Conservation (phyloP, 345 rosid genomes). For the Hibiscus trionum region DNA sequence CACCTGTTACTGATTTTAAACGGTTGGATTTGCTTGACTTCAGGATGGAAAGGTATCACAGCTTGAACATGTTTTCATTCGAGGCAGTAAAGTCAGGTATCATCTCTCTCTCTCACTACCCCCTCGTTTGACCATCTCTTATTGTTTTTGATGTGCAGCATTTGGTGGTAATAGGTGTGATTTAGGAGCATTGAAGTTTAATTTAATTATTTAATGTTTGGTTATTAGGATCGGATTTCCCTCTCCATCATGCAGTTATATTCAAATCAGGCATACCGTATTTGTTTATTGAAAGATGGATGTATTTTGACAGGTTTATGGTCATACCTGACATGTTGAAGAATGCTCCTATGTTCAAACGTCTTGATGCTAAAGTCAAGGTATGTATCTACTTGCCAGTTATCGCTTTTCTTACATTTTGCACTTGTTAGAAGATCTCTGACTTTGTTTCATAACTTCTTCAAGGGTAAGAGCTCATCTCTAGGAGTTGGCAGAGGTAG, state of each 20-base stretch:
- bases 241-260: neutral
- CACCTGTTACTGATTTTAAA: neutral
- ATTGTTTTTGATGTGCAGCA: neutral
- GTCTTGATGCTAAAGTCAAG: constrained; percentile 80
- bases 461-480: constrained; percentile 84
- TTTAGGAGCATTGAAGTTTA: too few relatives aligned
- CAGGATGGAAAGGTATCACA: constrained; percentile 95
- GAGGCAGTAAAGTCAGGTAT: constrained; percentile 99
- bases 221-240: too few relatives aligned
- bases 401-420: neutral
- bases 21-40: constrained; percentile 1
- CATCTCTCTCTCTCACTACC: neutral
- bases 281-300: neutral
- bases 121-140: neutral
- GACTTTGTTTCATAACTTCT: constrained; percentile 14
- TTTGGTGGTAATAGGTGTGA: neutral
- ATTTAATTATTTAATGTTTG: too few relatives aligned
- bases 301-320: constrained; percentile 66
- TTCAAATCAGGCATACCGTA: neutral
- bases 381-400: constrained; percentile 21
- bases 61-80: constrained; percentile 94
- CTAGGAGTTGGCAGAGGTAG: constrained; percentile 94
- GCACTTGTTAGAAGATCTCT: neutral
- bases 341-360: constrained; percentile 98
- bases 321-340: constrained; percentile 98